Base-by-base conservation (phyloP, 306 rosid genomes). In the Inga leiocalycina region DNA sequence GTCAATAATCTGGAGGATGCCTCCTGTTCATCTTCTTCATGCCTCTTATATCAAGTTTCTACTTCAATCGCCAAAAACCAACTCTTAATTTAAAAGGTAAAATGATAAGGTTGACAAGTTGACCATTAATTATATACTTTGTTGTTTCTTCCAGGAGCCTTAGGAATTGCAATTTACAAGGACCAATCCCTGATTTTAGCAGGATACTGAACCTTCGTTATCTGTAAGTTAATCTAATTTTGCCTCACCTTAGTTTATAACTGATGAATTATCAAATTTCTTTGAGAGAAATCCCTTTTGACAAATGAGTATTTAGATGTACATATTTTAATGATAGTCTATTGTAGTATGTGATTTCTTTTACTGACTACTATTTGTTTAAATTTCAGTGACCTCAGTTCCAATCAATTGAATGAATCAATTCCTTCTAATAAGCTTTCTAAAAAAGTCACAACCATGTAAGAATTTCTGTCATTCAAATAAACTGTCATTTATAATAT, bases 121-220 rank as follows among this genome's bases (percentile, higher is more conserved):
- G 71, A 56, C 35, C 14, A 17, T 75, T 71, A 76, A 69, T 72
- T 71, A 71, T 84, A 70, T 71, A 79, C 68, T 76, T 84, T 51
- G 37, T 86, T 86, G 78, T 61, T 79, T 78, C 71, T 85, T 8
- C 69, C 85, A 97, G 99, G 97, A 92, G 97, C 75, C 91, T 97
- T 75, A 88, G 97, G 88, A 94, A 92, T 84, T 97, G 98, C 91
- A 86, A 13, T 78, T 88, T 97, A 86, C 88, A 77, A 82, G 99
- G 99, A 75, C 91, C 89, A n/a, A 71, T 97, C 80, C 99, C 99
- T 75, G 92, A 97, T 89, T 83, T 97, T 37, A 94, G 98, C 85
- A 48, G 48, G 57, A 87, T 94, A 84, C 85, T 87, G 6, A 8
- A 59, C 9, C 93, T 94, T 75, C 82, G 77, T 61, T 94, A 87